Evolutionary conservation across 2,329 filamentous ascomycete genomes (phyloP), one percentile per base, ranked within the genome.

Genomic region (Cercospora sp.): DNA sequence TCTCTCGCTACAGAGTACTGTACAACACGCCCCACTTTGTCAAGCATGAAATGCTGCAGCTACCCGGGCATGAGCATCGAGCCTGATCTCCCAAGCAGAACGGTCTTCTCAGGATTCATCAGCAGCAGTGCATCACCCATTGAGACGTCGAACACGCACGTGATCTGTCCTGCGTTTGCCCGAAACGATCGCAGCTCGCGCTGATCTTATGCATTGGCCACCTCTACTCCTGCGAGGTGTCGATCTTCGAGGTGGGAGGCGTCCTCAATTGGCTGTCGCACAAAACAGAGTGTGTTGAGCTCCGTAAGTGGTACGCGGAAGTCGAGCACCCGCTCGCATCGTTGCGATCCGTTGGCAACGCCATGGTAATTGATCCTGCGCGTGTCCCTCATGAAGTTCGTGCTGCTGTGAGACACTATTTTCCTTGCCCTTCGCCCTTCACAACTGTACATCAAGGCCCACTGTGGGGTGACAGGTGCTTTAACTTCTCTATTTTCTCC

Each of bases 261-360:
- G 48, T 36, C 31, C 48, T 26, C 51, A 40, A 64, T 64, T 40
- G 62, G 62, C 33, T 55, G 48, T 33, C 31, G 23, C 16, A 58
- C 36, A 40, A 45, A 45, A 30, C 59, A 61, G 59, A 61, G 33
- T 64, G 16, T 28, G 18, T 26, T 28, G 48, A 64, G 55, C 62
- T 58, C 62, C 45, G 62, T 58, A 28, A 20, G 62, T 64, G 62
- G 62, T 53, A 57, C 62, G 62, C 48, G 61, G 61, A 55, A 63
- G 26, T 33, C 20, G 16, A 40, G 42, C 42, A 63, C 26, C 61
- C 61, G 48, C 48, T 23, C 13, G 60, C 42, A 58, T 20, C 62
- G 62, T 33, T 58, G 48, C 62, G 62, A 57, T 26, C 62, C 48
- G 62, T 40, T 58, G 31, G 36, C 18, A 31, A 18, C 30, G 20